These are phyloP conservation scores for Urostyla sp. DNA, from an alignment of 73 alveolate species.

Conservation along the genomic window DNA sequence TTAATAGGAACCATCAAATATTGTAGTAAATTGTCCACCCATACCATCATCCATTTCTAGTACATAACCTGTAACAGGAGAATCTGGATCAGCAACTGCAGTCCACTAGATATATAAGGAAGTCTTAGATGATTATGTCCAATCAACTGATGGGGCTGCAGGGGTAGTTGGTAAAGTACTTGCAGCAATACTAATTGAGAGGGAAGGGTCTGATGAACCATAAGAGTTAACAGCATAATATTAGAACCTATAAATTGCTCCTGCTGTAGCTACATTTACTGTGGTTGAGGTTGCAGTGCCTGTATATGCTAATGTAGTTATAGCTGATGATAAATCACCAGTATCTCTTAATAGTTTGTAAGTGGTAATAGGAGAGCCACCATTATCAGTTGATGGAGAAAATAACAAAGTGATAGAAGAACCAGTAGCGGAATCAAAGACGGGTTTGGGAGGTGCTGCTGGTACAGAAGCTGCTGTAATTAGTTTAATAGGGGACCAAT, in stretches of 20 bases:
- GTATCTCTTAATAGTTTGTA: slow-evolving; percentile 58
- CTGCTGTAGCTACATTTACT: slow-evolving; percentile 41
- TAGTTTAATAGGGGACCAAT: slow-evolving; percentile 53
- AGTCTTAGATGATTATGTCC: slow-evolving; percentile 47
- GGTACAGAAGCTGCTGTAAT: slow-evolving; percentile 66
- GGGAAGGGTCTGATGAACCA: slow-evolving; percentile 49
- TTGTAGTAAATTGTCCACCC: slow-evolving; percentile 55
- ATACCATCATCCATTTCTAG: slow-evolving; percentile 63
- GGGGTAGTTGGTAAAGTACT: slow-evolving; percentile 42
- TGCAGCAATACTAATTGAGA: slow-evolving; percentile 42
- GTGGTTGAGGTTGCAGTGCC: slow-evolving; percentile 18
- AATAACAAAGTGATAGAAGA: slow-evolving; percentile 46
- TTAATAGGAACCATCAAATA: slow-evolving; percentile 55
- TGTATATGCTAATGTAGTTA: slow-evolving; percentile 7
- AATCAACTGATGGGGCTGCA: slow-evolving; percentile 49
- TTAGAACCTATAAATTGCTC: slow-evolving; percentile 58
- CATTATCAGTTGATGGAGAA: slow-evolving; percentile 45
- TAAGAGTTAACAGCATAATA: slow-evolving; percentile 54
- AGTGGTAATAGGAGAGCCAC: slow-evolving; percentile 61
- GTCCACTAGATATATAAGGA: slow-evolving; percentile 61
- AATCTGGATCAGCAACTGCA: slow-evolving; percentile 54
- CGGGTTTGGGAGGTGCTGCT: slow-evolving; percentile 68
- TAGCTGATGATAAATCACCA: slow-evolving; percentile 45
- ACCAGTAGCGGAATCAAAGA: slow-evolving; percentile 37
- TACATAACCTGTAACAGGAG: slow-evolving; percentile 58